A percentile compares a stretch with the other conserved stretches of the same genome.
Conservation (phyloP, 78 protist genomes). For the Bigelowiella natans region DNA sequence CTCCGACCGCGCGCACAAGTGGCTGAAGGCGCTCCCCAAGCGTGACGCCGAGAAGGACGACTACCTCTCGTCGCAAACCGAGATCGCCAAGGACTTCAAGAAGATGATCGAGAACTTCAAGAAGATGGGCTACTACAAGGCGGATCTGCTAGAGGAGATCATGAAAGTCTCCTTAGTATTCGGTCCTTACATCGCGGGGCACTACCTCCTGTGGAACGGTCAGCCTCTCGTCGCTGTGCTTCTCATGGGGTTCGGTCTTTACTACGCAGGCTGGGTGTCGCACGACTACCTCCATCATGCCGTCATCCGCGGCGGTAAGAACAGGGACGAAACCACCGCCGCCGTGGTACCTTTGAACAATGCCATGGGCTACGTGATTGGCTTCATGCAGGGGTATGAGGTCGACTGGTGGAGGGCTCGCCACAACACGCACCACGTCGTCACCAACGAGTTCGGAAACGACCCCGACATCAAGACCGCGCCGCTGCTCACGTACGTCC, state of each 20-base stretch:
- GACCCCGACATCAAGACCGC: conserved; percentile 21
- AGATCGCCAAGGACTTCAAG: not conserved
- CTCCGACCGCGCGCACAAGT: not conserved
- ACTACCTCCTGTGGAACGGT: not conserved
- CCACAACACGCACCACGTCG: conserved; percentile 19
- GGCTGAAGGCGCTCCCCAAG: not conserved
- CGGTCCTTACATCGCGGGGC: not conserved
- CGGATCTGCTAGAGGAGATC: not conserved
- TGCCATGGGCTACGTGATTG: not conserved
- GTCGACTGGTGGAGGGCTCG: conserved; percentile 22
- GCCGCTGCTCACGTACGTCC: conserved; percentile 12
- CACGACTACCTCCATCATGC: conserved; percentile 21
- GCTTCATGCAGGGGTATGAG: conserved; percentile 2
- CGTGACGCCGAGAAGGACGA: not conserved
- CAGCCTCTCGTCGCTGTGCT: not conserved
- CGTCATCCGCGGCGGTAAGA: not conserved
- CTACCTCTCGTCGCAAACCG: not conserved
- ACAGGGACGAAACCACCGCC: not conserved
- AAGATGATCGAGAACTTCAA: not conserved
- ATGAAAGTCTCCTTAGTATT: not conserved
- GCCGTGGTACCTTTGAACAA: not conserved
- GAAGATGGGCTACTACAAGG: not conserved
- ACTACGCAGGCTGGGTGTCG: not conserved
- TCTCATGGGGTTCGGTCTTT: not conserved
- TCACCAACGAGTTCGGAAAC: conserved; percentile 17